Base-by-base conservation (phyloP, 495 filamentous ascomycete species). In the Talaromyces trachyspermus region DNA sequence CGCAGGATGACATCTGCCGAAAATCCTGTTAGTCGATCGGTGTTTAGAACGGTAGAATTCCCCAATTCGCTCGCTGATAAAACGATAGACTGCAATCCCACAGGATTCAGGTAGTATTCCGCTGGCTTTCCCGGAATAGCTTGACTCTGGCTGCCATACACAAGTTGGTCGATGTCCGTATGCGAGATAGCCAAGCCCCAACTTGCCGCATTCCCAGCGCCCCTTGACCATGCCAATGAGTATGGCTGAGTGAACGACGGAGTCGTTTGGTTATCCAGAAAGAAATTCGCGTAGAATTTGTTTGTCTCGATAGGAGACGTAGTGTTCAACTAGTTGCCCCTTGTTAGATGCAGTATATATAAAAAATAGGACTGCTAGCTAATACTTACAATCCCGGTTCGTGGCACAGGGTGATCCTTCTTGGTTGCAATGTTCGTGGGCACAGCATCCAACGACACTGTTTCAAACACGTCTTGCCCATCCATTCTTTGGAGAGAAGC, bases 261-360 rank as follows among this genome's bases (percentile, higher is more conserved):
- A 29, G 77, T 75, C 3, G 67, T 76, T 61, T 95, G 89, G 38
- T 63, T 75, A 3, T 83, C 88, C 2, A 96, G 68, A 56, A 91
- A 92, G 52, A 95, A 81, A 40, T 94, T 95, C 43, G 81, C 80
- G 56, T 95, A 95, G 63, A 95, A 98, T 55, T 95, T 96, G 63
- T 96, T 94, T 10, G 89, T 92, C 42, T 77, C 68, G 51, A 87
- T 74, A 0, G 84, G 85, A 1, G 55, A 62, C 2, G 64, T 61
- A 15, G 77, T 65, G 46, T 68, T 59, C 27, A 58, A 48, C 62
- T 70, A 14, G 27, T 11, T 10, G n/a, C 6, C 18, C 7, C 35
- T 35, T 30, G 43, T 47, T 67, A 60, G 52, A 12, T 68, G 59
- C 19, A 64, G 55, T 10, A 69, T 60, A 0, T 71, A 71, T 46